Percentiles rank a stretch among this genome's conserved stretches.
These are phyloP conservation scores for Trypanosoma rangeli DNA, from an alignment of 208 protist genomes.

Conservation along the genomic window DNA sequence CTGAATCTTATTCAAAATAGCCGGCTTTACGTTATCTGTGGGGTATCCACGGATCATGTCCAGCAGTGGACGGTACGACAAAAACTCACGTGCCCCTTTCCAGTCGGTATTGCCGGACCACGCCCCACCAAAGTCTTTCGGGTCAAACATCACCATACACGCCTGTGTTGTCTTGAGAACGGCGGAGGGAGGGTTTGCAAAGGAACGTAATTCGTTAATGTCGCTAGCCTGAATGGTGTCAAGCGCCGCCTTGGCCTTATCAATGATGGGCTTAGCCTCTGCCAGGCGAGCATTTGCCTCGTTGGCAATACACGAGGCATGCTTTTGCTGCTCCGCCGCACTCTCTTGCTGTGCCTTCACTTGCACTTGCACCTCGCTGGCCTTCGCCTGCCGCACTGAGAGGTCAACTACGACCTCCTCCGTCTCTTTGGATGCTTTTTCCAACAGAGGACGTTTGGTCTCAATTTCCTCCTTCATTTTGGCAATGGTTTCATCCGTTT, in stretches of 20 bases:
- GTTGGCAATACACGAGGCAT: constrained; percentile 83
- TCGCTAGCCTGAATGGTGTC: constrained; percentile 94
- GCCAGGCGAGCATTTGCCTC: constrained; percentile 92
- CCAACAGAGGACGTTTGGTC: constrained; percentile 86
- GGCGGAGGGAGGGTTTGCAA: constrained; percentile 92
- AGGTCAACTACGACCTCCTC: constrained; percentile 90
- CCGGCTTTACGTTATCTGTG: constrained; percentile 94
- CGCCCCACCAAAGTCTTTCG: constrained; percentile 82
- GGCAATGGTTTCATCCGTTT: constrained; percentile 92
- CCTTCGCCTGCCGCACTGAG: constrained; percentile 82
- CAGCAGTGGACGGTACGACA: constrained; percentile 93
- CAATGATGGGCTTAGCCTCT: constrained; percentile 93
- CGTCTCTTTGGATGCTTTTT: constrained; percentile 88
- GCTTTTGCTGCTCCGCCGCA: constrained; percentile 81
- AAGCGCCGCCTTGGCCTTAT: constrained; percentile 91
- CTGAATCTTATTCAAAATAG: constrained; percentile 87
- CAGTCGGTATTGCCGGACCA: constrained; percentile 90
- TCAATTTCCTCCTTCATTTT: constrained; percentile 93
- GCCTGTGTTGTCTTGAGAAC: constrained; percentile 96
- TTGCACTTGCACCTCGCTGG: constrained; percentile 85
- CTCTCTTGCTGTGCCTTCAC: constrained; percentile 91
- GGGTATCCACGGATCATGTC: constrained; percentile 94
- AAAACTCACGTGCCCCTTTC: constrained; percentile 90
- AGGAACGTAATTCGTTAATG: constrained; percentile 95
- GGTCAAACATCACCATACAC: constrained; percentile 96